phyloP scores from a whole-genome alignment of 768 basidiomycete species.

The Mycena galopus region DNA sequence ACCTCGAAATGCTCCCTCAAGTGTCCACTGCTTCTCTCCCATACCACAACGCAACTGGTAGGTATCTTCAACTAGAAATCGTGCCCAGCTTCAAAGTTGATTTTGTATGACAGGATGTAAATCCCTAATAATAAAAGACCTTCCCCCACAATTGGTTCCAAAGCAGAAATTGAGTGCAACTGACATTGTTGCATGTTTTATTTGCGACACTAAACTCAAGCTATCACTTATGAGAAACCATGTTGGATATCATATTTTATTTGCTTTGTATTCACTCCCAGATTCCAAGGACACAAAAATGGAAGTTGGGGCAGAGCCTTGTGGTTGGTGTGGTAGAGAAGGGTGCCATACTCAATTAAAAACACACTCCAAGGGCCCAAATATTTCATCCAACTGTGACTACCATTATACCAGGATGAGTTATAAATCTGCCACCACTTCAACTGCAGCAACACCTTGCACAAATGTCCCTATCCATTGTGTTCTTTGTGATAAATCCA shows the following conservation, averaged over 20 bases:
- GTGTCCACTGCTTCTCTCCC: constrained; percentile 7
- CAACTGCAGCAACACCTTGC: background rate
- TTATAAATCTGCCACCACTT: background rate
- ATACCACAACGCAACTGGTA: constrained; percentile 13
- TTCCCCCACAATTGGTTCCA: constrained; percentile 1
- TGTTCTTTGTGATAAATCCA: background rate
- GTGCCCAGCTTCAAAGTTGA: too few relatives aligned
- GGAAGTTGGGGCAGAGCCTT: background rate
- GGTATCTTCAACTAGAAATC: background rate
- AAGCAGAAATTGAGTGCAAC: constrained; percentile 6
- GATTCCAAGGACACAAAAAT: background rate
- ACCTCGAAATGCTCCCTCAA: background rate
- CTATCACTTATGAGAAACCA: constrained; percentile 12
- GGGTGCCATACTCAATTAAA: background rate
- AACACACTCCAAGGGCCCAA: background rate
- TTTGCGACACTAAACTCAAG: background rate
- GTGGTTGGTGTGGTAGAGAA: background rate
- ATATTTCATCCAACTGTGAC: background rate
- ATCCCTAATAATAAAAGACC: background rate
- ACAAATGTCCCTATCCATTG: background rate
- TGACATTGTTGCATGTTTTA: background rate
- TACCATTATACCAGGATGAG: background rate
- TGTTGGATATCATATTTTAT: constrained; percentile 21
- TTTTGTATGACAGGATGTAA: constrained; percentile 11
- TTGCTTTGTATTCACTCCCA: background rate